These are phyloP conservation scores for Mortierella alpina DNA, from an alignment of 192 early-diverging fungal species.

Conservation along the genomic window DNA sequence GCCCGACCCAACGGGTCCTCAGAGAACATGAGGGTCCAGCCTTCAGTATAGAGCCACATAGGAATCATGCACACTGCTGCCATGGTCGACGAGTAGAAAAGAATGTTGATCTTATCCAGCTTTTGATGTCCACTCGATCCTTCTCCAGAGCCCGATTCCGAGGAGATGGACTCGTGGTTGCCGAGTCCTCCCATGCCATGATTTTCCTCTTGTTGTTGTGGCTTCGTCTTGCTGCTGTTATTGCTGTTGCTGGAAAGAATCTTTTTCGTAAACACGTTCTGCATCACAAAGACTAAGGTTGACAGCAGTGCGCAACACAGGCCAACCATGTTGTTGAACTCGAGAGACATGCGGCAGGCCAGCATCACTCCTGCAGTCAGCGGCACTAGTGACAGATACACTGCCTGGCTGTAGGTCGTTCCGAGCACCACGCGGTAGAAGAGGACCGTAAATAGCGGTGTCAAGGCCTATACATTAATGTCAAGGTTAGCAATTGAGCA, in stretches of 20 bases:
- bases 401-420: slow-evolving; percentile 72
- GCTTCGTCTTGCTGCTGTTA: slow-evolving; percentile 26
- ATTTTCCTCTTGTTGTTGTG: slow-evolving; percentile 16
- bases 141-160: not conserved
- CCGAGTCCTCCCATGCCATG: slow-evolving; percentile 36
- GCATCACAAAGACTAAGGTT: slow-evolving; percentile 86
- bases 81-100: slow-evolving; percentile 82
- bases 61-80: slow-evolving; percentile 85
- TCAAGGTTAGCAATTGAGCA: no score
- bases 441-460: slow-evolving; percentile 87
- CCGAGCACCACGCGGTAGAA: slow-evolving; percentile 78
- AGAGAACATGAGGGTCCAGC: slow-evolving; percentile 40
- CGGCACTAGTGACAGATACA: slow-evolving; percentile 82
- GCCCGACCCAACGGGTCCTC: slow-evolving; percentile 23
- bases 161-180: slow-evolving; percentile 25
- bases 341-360: slow-evolving; percentile 77
- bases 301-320: slow-evolving; percentile 79
- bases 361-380: slow-evolving; percentile 90
- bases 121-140: slow-evolving; percentile 49
- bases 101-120: slow-evolving; percentile 88
- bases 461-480: slow-evolving; percentile 66
- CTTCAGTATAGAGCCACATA: slow-evolving; percentile 84
- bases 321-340: slow-evolving; percentile 79
- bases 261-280: slow-evolving; percentile 91
- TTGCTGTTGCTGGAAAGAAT: slow-evolving; percentile 63